Evolutionary conservation across 169 alveolate species (phyloP).

Genomic region (Cryptosporidium baileyi): DNA sequence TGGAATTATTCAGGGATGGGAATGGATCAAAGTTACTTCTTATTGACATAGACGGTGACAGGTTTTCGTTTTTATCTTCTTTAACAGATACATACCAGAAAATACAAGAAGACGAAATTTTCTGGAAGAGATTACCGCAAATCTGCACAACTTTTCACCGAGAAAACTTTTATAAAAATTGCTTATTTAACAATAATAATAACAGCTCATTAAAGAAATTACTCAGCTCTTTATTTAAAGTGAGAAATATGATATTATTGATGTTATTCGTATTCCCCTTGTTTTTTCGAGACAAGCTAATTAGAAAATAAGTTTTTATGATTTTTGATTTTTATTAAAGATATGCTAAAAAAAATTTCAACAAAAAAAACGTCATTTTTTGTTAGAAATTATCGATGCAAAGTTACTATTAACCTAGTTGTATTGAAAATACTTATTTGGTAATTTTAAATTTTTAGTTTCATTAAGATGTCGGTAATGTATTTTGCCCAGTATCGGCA

Average conservation of each 20-base stretch:
- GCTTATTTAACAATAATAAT: neutral
- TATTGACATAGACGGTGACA: conserved; percentile 54
- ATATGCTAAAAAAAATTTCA: no score
- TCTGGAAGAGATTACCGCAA: conserved; percentile 28
- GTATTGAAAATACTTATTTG: conserved; percentile 43
- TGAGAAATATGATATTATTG: neutral
- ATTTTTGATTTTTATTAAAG: no score
- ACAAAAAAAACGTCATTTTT: no score
- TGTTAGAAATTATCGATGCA: no score
- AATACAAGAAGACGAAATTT: conserved; percentile 21
- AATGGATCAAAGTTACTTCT: neutral
- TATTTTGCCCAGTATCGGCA: conserved; percentile 60
- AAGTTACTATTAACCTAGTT: no score
- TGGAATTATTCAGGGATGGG: conserved; percentile 15
- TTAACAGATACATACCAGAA: neutral
- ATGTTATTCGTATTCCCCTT: no score
- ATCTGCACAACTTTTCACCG: conserved; percentile 18
- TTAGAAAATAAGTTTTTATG: no score
- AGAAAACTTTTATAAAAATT: conserved; percentile 27
- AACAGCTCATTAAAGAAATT: neutral
- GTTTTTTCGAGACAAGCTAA: no score
- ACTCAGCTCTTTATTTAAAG: neutral
- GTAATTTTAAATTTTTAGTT: neutral
- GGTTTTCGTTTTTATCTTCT: neutral
- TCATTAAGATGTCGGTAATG: conserved; percentile 1